Conservation (phyloP, 441 rosid genomes). For the Syzygium malaccense region DNA sequence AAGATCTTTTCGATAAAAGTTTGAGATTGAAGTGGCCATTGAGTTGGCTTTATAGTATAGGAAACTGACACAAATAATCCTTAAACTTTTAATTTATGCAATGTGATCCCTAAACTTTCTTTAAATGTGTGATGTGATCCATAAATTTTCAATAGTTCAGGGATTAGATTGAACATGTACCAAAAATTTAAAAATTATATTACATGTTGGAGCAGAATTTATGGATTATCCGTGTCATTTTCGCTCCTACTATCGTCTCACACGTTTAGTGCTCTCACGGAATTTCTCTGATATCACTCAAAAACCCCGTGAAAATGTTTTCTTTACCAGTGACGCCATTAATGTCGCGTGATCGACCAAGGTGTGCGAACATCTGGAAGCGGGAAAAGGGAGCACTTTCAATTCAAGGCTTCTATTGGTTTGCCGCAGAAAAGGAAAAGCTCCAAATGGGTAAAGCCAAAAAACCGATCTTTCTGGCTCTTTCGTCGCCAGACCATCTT, state of each 20-base stretch:
- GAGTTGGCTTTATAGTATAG: not conserved
- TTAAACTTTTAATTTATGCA: too few relatives aligned
- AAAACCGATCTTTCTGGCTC: not conserved
- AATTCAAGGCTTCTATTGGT: not conserved
- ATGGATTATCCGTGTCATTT: rapidly evolving
- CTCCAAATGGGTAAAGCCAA: not conserved
- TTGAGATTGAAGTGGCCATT: not conserved
- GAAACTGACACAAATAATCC: too few relatives aligned
- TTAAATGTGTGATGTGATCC: too few relatives aligned
- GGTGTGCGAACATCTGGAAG: not conserved
- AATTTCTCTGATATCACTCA: not conserved
- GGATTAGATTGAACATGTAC: too few relatives aligned
- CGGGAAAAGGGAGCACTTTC: not conserved
- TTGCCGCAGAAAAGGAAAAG: not conserved
- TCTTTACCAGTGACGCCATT: not conserved
- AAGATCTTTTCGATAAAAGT: rapidly evolving
- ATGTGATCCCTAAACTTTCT: too few relatives aligned
- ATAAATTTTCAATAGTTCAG: too few relatives aligned
- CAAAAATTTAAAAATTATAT: rapidly evolving
- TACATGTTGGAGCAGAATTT: too few relatives aligned
- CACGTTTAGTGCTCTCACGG: not conserved
- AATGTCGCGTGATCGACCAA: not conserved
- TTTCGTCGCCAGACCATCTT: not conserved
- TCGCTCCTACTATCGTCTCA: not conserved
- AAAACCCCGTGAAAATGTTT: not conserved